A percentile compares a stretch with the other conserved stretches of the same genome.
phyloP scores from a whole-genome alignment of 2,329 filamentous ascomycete genomes.

The Ophiobolus disseminans region DNA sequence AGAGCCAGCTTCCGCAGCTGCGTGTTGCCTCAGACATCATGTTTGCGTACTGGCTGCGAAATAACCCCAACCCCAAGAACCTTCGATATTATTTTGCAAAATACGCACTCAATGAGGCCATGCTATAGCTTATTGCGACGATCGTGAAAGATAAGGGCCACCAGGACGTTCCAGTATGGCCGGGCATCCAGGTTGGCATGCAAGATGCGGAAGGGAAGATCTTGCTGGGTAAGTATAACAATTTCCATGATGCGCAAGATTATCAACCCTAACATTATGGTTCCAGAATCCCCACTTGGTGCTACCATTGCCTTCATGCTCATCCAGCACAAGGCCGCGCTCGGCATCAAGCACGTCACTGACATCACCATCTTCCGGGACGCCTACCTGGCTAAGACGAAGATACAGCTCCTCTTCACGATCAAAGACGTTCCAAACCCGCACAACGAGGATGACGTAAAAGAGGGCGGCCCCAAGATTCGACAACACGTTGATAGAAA shows the following conservation, averaged over 20 bases:
- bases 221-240: background rate
- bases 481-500: too few relatives aligned
- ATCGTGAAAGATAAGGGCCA: background rate
- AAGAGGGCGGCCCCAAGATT: too few relatives aligned
- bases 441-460: background rate
- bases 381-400: background rate
- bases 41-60: conserved; percentile 16
- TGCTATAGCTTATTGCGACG: conserved; percentile 5
- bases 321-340: conserved; percentile 3
- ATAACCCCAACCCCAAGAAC: conserved; percentile 8
- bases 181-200: background rate
- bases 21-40: conserved; percentile 16
- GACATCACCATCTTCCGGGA: background rate
- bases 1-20: conserved; percentile 9
- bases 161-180: background rate
- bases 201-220: background rate
- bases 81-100: conserved; percentile 15
- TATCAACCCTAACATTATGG: background rate
- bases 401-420: background rate
- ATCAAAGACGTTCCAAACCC: background rate
- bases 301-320: conserved; percentile 5
- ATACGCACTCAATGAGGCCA: conserved; percentile 5
- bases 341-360: conserved; percentile 1
- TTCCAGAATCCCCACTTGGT: conserved; percentile 1
- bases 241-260: background rate